Base-by-base conservation (phyloP, 139 green algal species). In the Haematococcus lacustris region DNA sequence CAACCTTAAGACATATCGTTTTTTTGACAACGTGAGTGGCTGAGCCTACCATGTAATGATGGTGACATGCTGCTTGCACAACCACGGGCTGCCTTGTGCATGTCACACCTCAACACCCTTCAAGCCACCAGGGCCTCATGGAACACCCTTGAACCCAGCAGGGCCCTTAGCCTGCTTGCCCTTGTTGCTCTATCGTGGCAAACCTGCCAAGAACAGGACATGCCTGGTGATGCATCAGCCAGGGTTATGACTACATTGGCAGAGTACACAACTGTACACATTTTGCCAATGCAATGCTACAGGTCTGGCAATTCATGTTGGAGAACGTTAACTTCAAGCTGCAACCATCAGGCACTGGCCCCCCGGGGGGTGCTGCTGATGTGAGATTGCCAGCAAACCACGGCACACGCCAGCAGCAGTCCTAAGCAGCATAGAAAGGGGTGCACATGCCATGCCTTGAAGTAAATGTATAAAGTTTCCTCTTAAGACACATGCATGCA, bases 241-340 rank as follows among this genome's bases (percentile, higher is more conserved):
- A 35, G 53, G 13, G 47, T 21, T 64, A 30, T 23, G 23, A 4
- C 21, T 64, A 35, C 23, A 7, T 21, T 34, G 53, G 9, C 9
- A 9, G 9, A 17, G 43, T 28, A 53, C 9, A 17, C 17, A 53
- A 53, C 43, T 53, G 9, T 17, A 53, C 43, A 53, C 9, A 28
- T 17, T 17, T 53, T 28, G 9, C 43, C 17, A 53, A 9, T 17
- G 9, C 43, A 53, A 64, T 34, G 23, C 23, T 26, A 39, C 76
- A 87, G 82, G 82, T 87, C 41, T 88, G 82, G 82, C 81, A 83
- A 41, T 88, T 88, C 65, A 78, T 40, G 34, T 43, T 88, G 51
- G 74, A 82, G 30, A 70, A 82, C 34, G 82, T 88, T 38, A 66
- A 67, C 3, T 80, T 88, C 37, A 62, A 34, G 63, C 51, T 67